phyloP scores from a whole-genome alignment of 169 alveolate species.

The Plasmodium adleri region DNA sequence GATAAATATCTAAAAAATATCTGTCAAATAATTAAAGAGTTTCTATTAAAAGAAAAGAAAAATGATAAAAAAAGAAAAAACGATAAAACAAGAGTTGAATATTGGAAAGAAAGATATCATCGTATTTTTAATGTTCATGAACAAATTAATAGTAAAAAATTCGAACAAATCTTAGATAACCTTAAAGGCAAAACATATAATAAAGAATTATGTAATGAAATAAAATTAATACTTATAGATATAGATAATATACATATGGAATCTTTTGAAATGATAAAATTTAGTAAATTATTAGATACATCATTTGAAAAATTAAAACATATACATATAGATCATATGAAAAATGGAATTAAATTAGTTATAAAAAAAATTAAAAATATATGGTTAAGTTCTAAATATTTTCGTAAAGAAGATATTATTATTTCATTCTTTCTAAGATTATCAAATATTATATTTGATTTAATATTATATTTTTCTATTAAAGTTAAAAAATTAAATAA shows the following conservation, averaged over 20 bases:
- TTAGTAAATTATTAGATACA: constrained; percentile 54
- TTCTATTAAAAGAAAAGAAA: constrained; percentile 51
- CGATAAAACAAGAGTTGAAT: constrained; percentile 55
- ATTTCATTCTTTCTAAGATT: constrained; percentile 52
- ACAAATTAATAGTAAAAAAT: constrained; percentile 69
- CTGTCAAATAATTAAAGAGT: constrained; percentile 38
- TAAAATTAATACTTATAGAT: constrained; percentile 38
- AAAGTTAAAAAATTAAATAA: constrained; percentile 55
- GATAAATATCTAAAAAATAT: constrained; percentile 50
- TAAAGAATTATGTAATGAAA: constrained; percentile 62
- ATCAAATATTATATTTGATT: constrained; percentile 63
- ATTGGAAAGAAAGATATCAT: constrained; percentile 66
- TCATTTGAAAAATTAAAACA: constrained; percentile 60
- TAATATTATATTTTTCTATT: constrained; percentile 64
- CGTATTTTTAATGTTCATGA: constrained; percentile 44
- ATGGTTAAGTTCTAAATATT: constrained; percentile 71
- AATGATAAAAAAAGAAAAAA: constrained; percentile 47
- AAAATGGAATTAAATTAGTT: constrained; percentile 69
- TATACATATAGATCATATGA: constrained; percentile 50
- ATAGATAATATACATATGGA: constrained; percentile 68
- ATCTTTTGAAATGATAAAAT: constrained; percentile 76
- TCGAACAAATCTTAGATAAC: constrained; percentile 62
- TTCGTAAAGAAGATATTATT: constrained; percentile 72
- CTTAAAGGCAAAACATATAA: constrained; percentile 47
- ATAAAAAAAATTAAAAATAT: constrained; percentile 65